Conservation (phyloP, 2,329 filamentous ascomycete species). For the Chaetomiaceae sp. region DNA sequence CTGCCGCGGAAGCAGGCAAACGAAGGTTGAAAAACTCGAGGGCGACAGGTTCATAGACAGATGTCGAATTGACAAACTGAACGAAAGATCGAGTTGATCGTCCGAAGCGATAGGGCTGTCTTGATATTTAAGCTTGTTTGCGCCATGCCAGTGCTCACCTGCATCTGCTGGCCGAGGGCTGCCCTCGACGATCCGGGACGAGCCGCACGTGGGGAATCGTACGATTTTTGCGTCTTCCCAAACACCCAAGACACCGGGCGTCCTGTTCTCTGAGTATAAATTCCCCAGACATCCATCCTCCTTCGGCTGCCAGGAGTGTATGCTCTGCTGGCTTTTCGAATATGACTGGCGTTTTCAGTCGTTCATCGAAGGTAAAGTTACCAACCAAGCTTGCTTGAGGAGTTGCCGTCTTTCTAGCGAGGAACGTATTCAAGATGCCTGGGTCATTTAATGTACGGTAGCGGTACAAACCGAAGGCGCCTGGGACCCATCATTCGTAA, state of each 20-base stretch:
- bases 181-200: conserved; percentile 22
- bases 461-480: too few relatives aligned
- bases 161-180: conserved; percentile 14
- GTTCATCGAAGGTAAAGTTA: too few relatives aligned
- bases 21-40: background rate
- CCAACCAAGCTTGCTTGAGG: too few relatives aligned
- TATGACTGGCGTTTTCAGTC: too few relatives aligned
- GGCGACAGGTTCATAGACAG: too few relatives aligned
- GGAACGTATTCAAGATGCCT: too few relatives aligned
- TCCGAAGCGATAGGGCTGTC: background rate
- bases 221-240: conserved; percentile 22
- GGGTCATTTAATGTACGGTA: too few relatives aligned
- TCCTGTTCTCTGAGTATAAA: background rate
- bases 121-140: conserved; percentile 14
- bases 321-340: too few relatives aligned
- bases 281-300: too few relatives aligned
- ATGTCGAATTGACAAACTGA: background rate
- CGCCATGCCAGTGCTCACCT: background rate
- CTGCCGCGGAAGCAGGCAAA: background rate
- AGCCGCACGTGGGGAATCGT: conserved; percentile 25
- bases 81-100: background rate
- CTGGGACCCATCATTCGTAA: too few relatives aligned
- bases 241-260: background rate
- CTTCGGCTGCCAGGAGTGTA: too few relatives aligned
- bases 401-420: too few relatives aligned